phyloP scores from a whole-genome alignment of 1,284 basidiomycete species.

The Hymenochaete sp. region DNA sequence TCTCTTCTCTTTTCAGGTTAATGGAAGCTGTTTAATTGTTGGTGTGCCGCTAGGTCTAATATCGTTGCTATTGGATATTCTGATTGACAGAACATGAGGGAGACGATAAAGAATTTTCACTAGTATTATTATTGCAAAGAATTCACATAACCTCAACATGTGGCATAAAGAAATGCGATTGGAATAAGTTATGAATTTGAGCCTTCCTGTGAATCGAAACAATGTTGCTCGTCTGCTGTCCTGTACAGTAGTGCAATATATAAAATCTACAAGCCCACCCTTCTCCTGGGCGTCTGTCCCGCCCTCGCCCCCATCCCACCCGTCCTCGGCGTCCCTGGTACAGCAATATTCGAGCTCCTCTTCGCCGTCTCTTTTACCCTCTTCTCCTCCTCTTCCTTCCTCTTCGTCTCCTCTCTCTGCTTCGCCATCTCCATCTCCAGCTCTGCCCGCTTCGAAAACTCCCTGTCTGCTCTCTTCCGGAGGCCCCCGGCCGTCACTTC shows the following conservation, averaged over 20 bases:
- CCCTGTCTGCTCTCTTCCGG: constrained; percentile 67
- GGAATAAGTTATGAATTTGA: neutral
- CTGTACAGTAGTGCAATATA: neutral
- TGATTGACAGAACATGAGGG: no score
- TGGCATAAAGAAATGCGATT: neutral
- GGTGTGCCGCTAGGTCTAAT: no score
- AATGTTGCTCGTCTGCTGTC: neutral
- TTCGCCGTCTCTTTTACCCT: constrained; percentile 46
- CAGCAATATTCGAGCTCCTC: constrained; percentile 62
- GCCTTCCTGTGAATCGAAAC: neutral
- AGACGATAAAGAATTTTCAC: neutral
- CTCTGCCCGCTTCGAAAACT: constrained; percentile 85
- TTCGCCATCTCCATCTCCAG: constrained; percentile 84
- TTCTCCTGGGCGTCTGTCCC: constrained; percentile 34
- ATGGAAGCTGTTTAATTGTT: no score
- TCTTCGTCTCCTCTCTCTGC: constrained; percentile 61
- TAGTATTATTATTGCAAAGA: neutral
- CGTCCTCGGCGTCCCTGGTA: constrained; percentile 74
- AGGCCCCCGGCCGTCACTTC: constrained; percentile 71
- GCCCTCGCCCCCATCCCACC: constrained; percentile 60
- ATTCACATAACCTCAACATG: neutral
- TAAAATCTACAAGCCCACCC: constrained; percentile 26
- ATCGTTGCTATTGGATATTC: no score
- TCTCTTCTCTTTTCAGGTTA: no score
- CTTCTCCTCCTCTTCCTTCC: constrained; percentile 58